A percentile compares a stretch with the other conserved stretches of the same genome.
These are phyloP conservation scores for Carex kokanica DNA, from an alignment of 176 grass and related monocot species.

Conservation along the genomic window DNA sequence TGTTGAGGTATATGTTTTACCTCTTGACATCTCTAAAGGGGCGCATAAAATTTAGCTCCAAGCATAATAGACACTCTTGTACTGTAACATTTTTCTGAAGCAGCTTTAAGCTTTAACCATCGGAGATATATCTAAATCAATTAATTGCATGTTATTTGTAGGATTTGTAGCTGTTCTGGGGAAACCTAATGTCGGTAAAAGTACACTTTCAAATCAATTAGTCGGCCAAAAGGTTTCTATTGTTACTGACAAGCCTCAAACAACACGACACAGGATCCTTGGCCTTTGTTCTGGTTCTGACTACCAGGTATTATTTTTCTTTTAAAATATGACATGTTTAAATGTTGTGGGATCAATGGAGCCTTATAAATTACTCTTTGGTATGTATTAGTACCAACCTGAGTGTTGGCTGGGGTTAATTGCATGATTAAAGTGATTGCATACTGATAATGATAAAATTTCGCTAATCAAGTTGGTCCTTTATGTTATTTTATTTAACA, in stretches of 20 bases:
- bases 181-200: slow-evolving; percentile 95
- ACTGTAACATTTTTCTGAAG: not conserved
- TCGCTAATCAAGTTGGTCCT: not conserved
- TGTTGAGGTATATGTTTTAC: too few species aligned
- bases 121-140: slow-evolving; percentile 2
- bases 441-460: not conserved
- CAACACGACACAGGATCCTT: slow-evolving; percentile 78
- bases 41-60: not conserved
- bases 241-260: slow-evolving; percentile 90
- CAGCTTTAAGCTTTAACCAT: not conserved
- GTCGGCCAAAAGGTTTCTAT: slow-evolving; percentile 94
- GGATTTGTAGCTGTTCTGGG: slow-evolving; percentile 91
- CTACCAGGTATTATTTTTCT: slow-evolving; percentile 70
- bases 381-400: not conserved
- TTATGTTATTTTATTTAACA: not conserved
- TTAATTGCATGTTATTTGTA: slow-evolving; percentile 22
- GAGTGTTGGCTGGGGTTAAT: not conserved
- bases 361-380: not conserved
- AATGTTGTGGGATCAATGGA: not conserved
- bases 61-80: not conserved
- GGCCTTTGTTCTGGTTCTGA: slow-evolving; percentile 87
- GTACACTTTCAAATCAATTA: slow-evolving; percentile 92
- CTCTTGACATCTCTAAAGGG: not conserved
- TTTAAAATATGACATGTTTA: not conserved
- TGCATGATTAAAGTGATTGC: not conserved